Evolutionary conservation across 208 protist genomes (phyloP).

Genomic region (Leishmania lainsoni): DNA sequence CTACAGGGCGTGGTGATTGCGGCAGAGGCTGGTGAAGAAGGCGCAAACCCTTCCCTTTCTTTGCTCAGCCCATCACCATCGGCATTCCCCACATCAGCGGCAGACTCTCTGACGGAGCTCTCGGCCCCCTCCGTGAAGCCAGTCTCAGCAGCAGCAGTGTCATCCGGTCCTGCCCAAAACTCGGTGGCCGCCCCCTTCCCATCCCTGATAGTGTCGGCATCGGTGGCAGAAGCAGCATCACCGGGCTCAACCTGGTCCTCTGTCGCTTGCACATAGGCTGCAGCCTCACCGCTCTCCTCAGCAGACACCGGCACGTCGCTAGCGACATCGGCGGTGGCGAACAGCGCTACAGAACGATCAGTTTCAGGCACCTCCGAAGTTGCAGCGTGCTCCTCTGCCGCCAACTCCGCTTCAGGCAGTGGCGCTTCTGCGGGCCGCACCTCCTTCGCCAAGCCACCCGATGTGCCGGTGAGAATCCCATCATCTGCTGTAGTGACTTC

Average conservation of each 20-base stretch:
- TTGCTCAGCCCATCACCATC: neutral
- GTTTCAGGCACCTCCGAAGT: neutral
- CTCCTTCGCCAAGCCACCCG: neutral
- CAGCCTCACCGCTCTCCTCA: no score
- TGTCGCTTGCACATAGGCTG: neutral
- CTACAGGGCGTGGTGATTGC: neutral
- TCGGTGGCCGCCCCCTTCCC: neutral
- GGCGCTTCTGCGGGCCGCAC: neutral
- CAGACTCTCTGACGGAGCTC: neutral
- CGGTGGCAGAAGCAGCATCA: neutral
- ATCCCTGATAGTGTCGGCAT: neutral
- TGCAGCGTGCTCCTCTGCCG: neutral
- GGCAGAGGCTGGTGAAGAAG: neutral
- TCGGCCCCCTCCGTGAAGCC: neutral
- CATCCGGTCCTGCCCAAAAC: neutral
- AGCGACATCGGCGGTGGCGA: neutral
- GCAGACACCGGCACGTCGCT: neutral
- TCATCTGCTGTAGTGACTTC: neutral
- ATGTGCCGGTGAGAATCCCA: neutral
- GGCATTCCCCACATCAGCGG: neutral
- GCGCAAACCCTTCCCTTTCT: neutral
- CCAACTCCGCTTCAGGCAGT: conserved; percentile 1
- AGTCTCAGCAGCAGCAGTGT: neutral
- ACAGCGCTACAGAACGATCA: neutral
- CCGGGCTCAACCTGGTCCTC: neutral